phyloP scores from a whole-genome alignment of 2,329 filamentous ascomycete species.

The Clonostachys byssicola region DNA sequence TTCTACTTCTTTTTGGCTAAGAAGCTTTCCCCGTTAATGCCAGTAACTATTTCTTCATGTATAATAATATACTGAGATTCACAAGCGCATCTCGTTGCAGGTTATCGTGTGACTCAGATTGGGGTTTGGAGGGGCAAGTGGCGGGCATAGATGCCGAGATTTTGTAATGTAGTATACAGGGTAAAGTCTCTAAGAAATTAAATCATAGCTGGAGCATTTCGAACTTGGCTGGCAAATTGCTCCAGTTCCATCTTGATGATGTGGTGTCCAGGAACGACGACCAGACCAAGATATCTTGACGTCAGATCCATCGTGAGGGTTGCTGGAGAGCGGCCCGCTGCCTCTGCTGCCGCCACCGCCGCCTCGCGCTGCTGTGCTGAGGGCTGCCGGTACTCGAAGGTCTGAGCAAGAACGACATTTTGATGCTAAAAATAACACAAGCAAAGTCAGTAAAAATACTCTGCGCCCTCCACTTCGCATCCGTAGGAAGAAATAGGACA shows the following conservation, averaged over 20 bases:
- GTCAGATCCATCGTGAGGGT: constrained; percentile 67
- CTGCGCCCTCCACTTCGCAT: too few relatives aligned
- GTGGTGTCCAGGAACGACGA: constrained; percentile 84
- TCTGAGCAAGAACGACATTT: constrained; percentile 81
- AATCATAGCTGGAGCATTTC: constrained; percentile 2
- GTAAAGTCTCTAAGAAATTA: background rate
- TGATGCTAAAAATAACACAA: constrained; percentile 57
- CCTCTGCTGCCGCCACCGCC: constrained; percentile 21
- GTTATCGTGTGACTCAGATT: too few relatives aligned
- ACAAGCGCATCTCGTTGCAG: too few relatives aligned
- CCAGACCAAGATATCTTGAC: constrained; percentile 80
- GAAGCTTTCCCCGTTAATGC: too few relatives aligned
- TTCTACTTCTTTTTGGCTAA: too few relatives aligned
- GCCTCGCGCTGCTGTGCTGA: constrained; percentile 41
- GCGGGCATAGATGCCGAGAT: too few relatives aligned
- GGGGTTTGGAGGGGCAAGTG: too few relatives aligned
- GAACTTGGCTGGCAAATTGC: constrained; percentile 59
- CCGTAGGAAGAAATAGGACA: background rate
- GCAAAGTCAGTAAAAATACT: background rate
- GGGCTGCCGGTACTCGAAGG: constrained; percentile 86
- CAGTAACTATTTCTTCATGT: too few relatives aligned
- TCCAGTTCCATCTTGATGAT: constrained; percentile 88
- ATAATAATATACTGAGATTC: too few relatives aligned
- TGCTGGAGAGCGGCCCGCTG: constrained; percentile 17
- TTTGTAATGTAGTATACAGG: background rate